These are phyloP conservation scores for Physcomitrellopsis africana DNA, from an alignment of 225 moss, liverwort and hornwort genomes.

Conservation along the genomic window DNA sequence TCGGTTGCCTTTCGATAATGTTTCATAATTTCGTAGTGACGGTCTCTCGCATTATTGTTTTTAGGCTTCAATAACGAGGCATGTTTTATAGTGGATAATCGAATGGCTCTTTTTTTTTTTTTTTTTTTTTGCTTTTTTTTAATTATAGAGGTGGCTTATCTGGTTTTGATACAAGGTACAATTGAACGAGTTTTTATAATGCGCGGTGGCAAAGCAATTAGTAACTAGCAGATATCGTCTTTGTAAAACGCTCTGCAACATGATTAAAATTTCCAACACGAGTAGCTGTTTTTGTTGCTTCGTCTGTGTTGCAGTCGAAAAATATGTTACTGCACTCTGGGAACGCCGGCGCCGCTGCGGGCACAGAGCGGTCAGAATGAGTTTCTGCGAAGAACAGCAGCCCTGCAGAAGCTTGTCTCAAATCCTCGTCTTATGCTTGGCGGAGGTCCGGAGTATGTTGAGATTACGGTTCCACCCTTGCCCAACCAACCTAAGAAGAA, in stretches of 20 bases:
- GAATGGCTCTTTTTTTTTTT: not conserved
- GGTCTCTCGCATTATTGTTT: not conserved
- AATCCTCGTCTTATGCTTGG: constrained; percentile 61
- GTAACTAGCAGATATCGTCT: not conserved
- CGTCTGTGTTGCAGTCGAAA: constrained; percentile 65
- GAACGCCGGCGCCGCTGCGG: constrained; percentile 59
- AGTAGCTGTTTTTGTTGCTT: constrained; percentile 13
- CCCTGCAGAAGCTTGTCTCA: constrained; percentile 53
- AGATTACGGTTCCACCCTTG: constrained; percentile 78
- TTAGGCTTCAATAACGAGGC: not conserved
- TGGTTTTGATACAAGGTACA: constrained; percentile 6
- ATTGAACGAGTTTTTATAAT: not conserved
- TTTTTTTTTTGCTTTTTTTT: too few relatives aligned
- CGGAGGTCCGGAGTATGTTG: constrained; percentile 70
- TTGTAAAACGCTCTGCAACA: not conserved
- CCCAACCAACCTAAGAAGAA: constrained; percentile 56
- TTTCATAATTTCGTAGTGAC: constrained; percentile 1
- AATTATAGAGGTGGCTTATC: constrained; percentile 1
- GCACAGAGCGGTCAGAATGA: constrained; percentile 40
- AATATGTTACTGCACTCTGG: constrained; percentile 83
- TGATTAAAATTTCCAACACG: constrained; percentile 7
- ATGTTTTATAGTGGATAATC: constrained; percentile 6
- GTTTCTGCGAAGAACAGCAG: constrained; percentile 59
- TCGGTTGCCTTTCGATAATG: not conserved
- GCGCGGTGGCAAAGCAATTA: not conserved